These are phyloP conservation scores for Polyporus tsugae DNA, from an alignment of 1,284 basidiomycete species.

Conservation along the genomic window DNA sequence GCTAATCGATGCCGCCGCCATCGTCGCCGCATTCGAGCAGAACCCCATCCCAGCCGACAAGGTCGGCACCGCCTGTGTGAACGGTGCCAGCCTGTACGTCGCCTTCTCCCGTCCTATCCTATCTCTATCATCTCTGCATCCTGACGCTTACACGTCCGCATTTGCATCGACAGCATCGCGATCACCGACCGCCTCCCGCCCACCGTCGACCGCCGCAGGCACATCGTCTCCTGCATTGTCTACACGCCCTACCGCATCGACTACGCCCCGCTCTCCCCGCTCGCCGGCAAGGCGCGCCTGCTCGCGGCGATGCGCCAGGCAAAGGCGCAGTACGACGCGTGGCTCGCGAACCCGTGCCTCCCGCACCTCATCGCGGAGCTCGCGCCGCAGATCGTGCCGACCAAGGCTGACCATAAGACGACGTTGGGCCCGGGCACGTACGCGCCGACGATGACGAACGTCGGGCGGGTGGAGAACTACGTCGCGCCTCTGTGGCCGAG, in stretches of 20 bases:
- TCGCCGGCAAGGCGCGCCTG: neutral
- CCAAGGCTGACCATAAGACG: neutral
- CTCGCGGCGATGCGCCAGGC: neutral
- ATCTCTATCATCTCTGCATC: neutral
- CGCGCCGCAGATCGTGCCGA: neutral
- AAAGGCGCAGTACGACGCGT: neutral
- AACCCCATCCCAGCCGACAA: neutral
- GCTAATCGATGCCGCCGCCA: neutral
- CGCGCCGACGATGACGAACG: neutral
- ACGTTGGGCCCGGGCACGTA: neutral
- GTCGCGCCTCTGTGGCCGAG: neutral
- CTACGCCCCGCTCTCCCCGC: neutral
- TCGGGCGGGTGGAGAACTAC: neutral
- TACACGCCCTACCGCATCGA: neutral
- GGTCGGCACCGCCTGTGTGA: neutral
- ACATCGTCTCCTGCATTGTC: neutral
- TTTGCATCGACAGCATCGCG: neutral
- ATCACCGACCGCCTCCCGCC: neutral
- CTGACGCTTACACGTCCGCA: neutral
- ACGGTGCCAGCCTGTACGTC: neutral
- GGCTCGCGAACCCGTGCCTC: neutral
- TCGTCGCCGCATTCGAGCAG: neutral
- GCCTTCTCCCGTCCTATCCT: neutral
- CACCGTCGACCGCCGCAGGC: neutral
- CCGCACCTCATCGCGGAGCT: neutral